Evolutionary conservation across 176 grass and related monocot genomes (phyloP).

Genomic region (Hsuehochloa calcarea): DNA sequence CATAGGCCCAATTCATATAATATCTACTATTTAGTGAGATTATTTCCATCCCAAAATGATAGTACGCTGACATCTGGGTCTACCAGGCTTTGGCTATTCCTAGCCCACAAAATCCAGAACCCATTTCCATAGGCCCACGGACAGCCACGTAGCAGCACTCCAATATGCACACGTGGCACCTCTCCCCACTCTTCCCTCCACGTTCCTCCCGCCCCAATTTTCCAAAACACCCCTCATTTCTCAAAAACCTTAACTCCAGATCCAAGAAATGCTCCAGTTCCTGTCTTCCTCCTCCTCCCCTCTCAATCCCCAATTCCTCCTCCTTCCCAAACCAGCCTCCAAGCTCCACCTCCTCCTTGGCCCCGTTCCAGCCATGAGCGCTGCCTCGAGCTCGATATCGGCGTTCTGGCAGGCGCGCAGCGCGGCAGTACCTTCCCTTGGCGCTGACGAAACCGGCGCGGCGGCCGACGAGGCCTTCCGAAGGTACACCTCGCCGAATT

Average conservation of each 20-base stretch:
- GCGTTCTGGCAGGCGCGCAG: neutral
- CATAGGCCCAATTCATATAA: neutral
- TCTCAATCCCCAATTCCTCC: conserved; percentile 35
- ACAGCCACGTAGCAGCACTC: conserved; percentile 32
- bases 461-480: conserved; percentile 50
- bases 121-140: neutral
- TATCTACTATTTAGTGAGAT: neutral
- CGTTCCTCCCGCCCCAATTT: conserved; percentile 1
- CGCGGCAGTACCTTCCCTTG: conserved; percentile 50
- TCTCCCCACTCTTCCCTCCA: conserved; percentile 47
- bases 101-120: conserved; percentile 21
- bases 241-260: conserved; percentile 26
- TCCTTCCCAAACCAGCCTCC: conserved; percentile 22
- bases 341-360: conserved; percentile 22
- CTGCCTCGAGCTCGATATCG: conserved; percentile 25
- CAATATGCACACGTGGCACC: conserved; percentile 23
- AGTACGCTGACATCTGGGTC: neutral
- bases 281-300: conserved; percentile 34
- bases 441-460: conserved; percentile 26
- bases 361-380: conserved; percentile 29
- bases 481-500: conserved; percentile 35
- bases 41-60: neutral
- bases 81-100: neutral
- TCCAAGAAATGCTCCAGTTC: conserved; percentile 48
- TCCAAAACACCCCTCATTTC: neutral